Base-by-base conservation (phyloP, 2,329 filamentous ascomycete genomes). In the Penicillium sp. region DNA sequence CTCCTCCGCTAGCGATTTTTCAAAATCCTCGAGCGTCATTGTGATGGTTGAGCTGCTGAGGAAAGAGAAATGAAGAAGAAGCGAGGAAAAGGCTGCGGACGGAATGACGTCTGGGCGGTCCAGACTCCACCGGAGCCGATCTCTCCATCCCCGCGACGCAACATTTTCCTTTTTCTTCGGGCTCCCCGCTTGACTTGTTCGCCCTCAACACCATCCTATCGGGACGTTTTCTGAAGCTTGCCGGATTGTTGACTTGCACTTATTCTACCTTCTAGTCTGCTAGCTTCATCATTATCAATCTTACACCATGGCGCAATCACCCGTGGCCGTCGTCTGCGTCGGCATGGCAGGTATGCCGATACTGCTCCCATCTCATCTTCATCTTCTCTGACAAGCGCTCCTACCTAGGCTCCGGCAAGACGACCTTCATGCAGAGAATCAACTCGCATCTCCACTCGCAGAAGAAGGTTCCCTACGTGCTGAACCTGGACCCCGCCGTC, bases 381-480 rank as follows among this genome's bases (percentile, higher is more conserved):
- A n/a, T n/a, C n/a, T n/a, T n/a, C n/a, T n/a, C n/a, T n/a, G n/a
- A n/a, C n/a, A n/a, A n/a, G n/a, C n/a, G n/a, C n/a, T n/a, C 10
- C 21, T 45, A 45, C 41, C 44, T 58, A 87, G 85, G 93, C 61
- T 95, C 89, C 15, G 93, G 93, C 64, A 98, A 98, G 77, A 98
- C 93, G n/a, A 98, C 94, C 0, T 98, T 98, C 67, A 97, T 98
- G 91, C 91, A 97, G 68, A 83, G 93, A 63, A 93, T 98, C 64
- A 96, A 96, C 69, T 85, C 91, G 1, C 80, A 98, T 67, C 83
- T 98, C 3, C 91, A 97, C 66, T 79, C 79, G 4, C 79, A 90
- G 63, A 81, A 85, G 51, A 80, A 84, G 17, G 83, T 88, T 1
- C 93, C 94, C 4, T 98, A 98, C 69, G 89, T 97, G 52, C 83